Evolutionary conservation across 2,329 filamentous ascomycete species (phyloP), one percentile per base, ranked within the genome.

Genomic region (Aspergillus eucalypticola): DNA sequence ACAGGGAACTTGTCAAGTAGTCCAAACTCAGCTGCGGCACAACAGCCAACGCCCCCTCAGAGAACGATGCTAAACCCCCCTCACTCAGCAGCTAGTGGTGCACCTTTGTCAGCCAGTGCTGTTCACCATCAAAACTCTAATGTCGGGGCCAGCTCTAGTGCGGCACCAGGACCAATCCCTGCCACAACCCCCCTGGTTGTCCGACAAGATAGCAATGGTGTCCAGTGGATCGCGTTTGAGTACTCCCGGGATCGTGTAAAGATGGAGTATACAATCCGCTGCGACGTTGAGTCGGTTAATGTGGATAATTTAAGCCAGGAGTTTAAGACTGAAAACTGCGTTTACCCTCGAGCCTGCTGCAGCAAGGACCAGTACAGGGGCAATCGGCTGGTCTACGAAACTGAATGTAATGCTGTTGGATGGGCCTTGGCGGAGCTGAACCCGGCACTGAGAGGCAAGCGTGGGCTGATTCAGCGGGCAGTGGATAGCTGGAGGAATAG

Each of bases 401-500:
- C 92, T 15, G 95, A 99, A 79, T 99, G 95, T 84, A 99, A 99
- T 79, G 92, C 92, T 0, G 95, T 99, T n/a, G 95, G 95, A n/a
- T 99, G 95, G 95, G 94, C 94, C 11, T 80, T 99, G 67, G 95
- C 95, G 2, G 90, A 98, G 73, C 81, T 99, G 56, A 99, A 99
- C 76, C 89, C 92, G 7, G 90, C 91, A 60, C 84, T 98, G 61
- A 88, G 94, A 64, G 94, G 94, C 67, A 98, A 98, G 83, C 87
- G 95, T 68, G 95, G 95, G 7, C 83, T 99, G 61, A 99, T 99
- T 68, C 95, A 99, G 81, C 86, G 95, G 66, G 95, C 95, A 2
- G 95, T 99, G 48, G 95, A 99, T 78, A 97, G 93, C 81, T 98
- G 95, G 95, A 86, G 95, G 64, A 99, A 99, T 81, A 98, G 94